Percentiles rank a stretch among this genome's conserved stretches.
phyloP scores from a whole-genome alignment of 2,329 filamentous ascomycete genomes.

The Botrytis tulipae region DNA sequence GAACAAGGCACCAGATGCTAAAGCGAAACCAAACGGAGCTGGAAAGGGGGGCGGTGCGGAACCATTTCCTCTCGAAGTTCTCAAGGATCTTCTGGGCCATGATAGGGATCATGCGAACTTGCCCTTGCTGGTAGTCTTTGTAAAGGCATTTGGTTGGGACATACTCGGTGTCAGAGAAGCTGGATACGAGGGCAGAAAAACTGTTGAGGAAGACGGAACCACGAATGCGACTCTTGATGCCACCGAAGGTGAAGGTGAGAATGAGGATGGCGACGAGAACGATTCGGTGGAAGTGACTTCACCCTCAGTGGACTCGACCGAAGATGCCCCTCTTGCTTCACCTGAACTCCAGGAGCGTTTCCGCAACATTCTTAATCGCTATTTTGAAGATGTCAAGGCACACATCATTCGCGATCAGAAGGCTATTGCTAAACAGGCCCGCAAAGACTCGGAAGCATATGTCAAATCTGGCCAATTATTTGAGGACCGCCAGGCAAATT shows the following conservation, averaged over 20 bases:
- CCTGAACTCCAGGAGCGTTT: constrained; percentile 82
- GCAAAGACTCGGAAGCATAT: constrained; percentile 95
- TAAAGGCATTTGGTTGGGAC: constrained; percentile 96
- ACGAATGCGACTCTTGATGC: constrained; percentile 47
- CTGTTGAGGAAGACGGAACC: constrained; percentile 75
- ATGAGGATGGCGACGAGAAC: constrained; percentile 38
- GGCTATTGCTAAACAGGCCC: constrained; percentile 78
- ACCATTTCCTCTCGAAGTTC: constrained; percentile 93
- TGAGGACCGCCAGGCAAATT: constrained; percentile 92
- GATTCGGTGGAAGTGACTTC: constrained; percentile 47
- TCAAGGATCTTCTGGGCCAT: constrained; percentile 92
- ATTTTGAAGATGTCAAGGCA: constrained; percentile 88
- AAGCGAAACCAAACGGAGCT: constrained; percentile 51
- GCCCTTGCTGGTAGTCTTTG: constrained; percentile 88
- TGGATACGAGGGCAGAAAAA: constrained; percentile 76
- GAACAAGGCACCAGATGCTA: constrained; percentile 61
- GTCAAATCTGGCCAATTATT: constrained; percentile 98
- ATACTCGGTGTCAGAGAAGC: constrained; percentile 75
- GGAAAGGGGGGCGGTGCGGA: constrained; percentile 71
- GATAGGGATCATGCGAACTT: constrained; percentile 91
- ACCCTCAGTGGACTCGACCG: constrained; percentile 44
- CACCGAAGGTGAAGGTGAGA: constrained; percentile 50
- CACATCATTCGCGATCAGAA: constrained; percentile 92
- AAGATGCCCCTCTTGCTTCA: constrained; percentile 72
- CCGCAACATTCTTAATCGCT: constrained; percentile 77